Evolutionary conservation across 2,329 filamentous ascomycete genomes (phyloP), one percentile per base, ranked within the genome.

Genomic region (Emericellopsis cladophorae): DNA sequence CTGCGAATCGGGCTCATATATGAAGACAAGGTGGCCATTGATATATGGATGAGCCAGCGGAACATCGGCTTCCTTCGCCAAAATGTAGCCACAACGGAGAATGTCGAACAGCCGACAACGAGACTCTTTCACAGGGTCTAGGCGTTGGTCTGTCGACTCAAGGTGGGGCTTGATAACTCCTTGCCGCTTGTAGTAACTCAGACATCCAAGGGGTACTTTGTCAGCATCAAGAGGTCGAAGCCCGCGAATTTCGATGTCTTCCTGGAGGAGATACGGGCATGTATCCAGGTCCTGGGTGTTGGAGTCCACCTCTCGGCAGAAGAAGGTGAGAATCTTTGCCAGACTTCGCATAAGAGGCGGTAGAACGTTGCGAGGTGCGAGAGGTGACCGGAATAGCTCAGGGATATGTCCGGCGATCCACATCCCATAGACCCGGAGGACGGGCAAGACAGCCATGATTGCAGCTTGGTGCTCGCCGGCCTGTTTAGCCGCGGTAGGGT

Each of bases 361-460:
- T 22, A 71, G 55, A 36, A 66, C 57, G 5, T 61, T 58, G 33
- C 66, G 65, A 24, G 74, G 58, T 36, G 65, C 61, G 24, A 64
- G 57, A 37, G 62, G 57, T 41, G 65, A 68, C n/a, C 57, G 54
- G 43, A 68, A 61, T 6, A 74, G 50, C 43, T 74, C 68, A 9
- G 55, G 51, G 23, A 65, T 61, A 37, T 61, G 64, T 14, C 63
- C 61, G 40, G 66, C 67, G 3, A 76, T 58, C 73, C 73, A 77
- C 36, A 70, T 64, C 42, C 68, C 57, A 45, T 70, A 76, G 21
- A 74, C 52, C n/a, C 73, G 68, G 40, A 74, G 53, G 12, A 74
- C 58, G 1, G 70, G 68, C 5, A 77, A 52, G 60, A 60, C 12
- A 68, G 51, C 7, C 26, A 29, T 29, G 26, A 29, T 29, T 7